Evolutionary conservation across 2,329 filamentous ascomycete genomes (phyloP), one percentile per base, ranked within the genome.

Genomic region (Colletotrichum sp.): DNA sequence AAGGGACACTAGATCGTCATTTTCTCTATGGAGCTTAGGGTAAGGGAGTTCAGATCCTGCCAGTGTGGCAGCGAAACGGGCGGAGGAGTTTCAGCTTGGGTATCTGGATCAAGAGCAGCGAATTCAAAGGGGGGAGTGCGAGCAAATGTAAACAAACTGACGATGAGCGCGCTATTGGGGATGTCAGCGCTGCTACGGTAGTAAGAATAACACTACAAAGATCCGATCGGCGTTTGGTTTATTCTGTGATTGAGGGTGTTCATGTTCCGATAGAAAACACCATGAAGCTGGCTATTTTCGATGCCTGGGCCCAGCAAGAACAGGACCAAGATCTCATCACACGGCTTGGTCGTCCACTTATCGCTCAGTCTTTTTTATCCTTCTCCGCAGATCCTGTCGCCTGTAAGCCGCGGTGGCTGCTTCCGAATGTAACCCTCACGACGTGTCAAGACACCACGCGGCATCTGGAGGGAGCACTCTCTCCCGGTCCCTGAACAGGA

Each of bases 41-140:
- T 60, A 44, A 8, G 74, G 67, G 70, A 74, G 70, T 76, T 75
- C 69, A 75, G 30, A 67, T 28, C 25, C 63, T 76, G 65, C 70
- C 63, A 44, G 44, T 65, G n/a, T 65, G 32, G 71, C 70, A 65
- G 70, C 57, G 59, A 52, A 59, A 66, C 16, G 48, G 71, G 73
- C 68, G 70, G 64, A 8, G 70, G 74, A 69, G 59, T 76, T 73
- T 71, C 67, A 48, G 28, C 27, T 36, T 55, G 52, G 64, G 27
- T n/a, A 16, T 39, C 69, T 48, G 70, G 65, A 68, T 61, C 48
- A 30, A 60, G 22, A 68, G 55, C 11, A 48, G 52, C 30, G 48
- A 64, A 39, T 25, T 15, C 22, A n/a, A n/a, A 30, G 34, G 16
- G 57, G 70, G 55, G 55, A n/a, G n/a, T 27, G 34, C 48, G 5